Base-by-base conservation (phyloP, 805 yeast species). In the Helenozyma rhizophorensis region DNA sequence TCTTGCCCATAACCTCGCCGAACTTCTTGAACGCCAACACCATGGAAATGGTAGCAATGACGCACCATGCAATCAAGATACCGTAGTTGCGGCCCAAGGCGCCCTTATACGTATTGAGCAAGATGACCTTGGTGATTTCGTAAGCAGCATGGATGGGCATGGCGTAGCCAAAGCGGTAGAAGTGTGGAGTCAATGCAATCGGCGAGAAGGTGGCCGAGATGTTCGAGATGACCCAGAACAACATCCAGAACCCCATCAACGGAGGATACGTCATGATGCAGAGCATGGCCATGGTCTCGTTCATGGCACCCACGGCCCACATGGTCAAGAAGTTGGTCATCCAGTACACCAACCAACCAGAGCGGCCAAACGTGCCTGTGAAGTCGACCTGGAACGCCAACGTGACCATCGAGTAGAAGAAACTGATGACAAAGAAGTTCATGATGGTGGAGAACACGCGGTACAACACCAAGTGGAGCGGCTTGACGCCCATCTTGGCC, bases 331-430 rank as follows among this genome's bases (percentile, higher is more conserved):
- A 84, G 6, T 78, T 68, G 21, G 77, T 45, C 74, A 80, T 70
- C 94, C 94, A 85, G 41, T 72, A 74, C 1, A 83, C 78, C 24
- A 84, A 69, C 55, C 83, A 83, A 0, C 94, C 94, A 7, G 78
- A 74, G 19, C 57, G 65, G 2, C 86, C 88, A 60, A 76, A 83
- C 0, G 84, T 59, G 2, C 33, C 48, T 10, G 74, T 68, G 51
- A 80, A 72, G 45, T 76, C 72, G 19, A 81, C 68, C 48, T 81
- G 86, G 64, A 77, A 79, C 1, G 84, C 85, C 12, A 81, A 72
- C 23, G 84, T 70, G 4, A 84, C 76, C 21, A 76, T 57, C 16
- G 79, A 68, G 47, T 72, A 74, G 30, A 75, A 71, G 23, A 84
- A 58, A 14, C 87, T 73, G 16, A 82, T 48, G 14, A 81, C 45